phyloP scores from a whole-genome alignment of 176 grass and related monocot species.

The Echinochloa phyllopogon region DNA sequence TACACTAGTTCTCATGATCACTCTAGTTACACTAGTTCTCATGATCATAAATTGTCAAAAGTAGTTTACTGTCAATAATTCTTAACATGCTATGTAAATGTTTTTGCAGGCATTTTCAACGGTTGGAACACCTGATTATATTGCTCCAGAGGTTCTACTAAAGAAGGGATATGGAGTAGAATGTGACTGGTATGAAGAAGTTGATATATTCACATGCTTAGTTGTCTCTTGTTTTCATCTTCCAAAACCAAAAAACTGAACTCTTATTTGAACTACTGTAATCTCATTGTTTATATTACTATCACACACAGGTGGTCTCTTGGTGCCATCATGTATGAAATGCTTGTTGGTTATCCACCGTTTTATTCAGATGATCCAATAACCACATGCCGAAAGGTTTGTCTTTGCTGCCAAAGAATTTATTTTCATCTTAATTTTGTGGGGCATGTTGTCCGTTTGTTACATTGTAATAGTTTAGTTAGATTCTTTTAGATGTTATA shows the following conservation, averaged over 20 bases:
- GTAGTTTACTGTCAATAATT: neutral
- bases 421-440: neutral
- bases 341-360: conserved; percentile 81
- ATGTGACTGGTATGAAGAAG: conserved; percentile 68
- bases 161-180: conserved; percentile 86
- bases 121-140: conserved; percentile 85
- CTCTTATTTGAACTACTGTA: conserved; percentile 25
- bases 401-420: conserved; percentile 1
- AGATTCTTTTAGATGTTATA: conserved; percentile 22
- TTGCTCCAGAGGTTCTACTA: conserved; percentile 77
- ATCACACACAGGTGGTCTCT: conserved; percentile 70
- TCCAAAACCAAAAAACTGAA: neutral
- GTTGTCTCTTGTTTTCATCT: conserved; percentile 25
- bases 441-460: neutral
- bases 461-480: conserved; percentile 7
- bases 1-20: neutral
- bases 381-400: conserved; percentile 76
- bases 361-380: conserved; percentile 83
- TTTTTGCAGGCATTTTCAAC: conserved; percentile 74
- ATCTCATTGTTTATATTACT: conserved; percentile 37
- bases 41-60: conserved; percentile 30
- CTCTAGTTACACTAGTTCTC: neutral
- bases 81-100: conserved; percentile 15
- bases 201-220: conserved; percentile 12
- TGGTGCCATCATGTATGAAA: conserved; percentile 91